These are phyloP conservation scores for Talaromyces sp. DNA, from an alignment of 2,329 filamentous ascomycete species.

Conservation along the genomic window DNA sequence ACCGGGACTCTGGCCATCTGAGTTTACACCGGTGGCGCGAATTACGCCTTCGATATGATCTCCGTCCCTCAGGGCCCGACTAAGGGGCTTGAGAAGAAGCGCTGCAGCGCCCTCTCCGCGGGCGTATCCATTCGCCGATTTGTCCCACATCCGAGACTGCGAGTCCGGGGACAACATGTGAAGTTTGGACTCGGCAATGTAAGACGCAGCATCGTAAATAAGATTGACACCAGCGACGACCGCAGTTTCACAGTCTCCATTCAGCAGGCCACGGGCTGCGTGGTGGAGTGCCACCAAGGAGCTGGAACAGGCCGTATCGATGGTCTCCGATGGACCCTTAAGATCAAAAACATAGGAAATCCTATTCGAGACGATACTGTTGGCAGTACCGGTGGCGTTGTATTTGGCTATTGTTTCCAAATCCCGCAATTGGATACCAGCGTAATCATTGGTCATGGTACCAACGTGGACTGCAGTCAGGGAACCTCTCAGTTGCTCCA, in stretches of 20 bases:
- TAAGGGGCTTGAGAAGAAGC: slow-evolving; percentile 44
- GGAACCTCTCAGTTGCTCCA: slow-evolving; percentile 18
- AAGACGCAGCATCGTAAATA: slow-evolving; percentile 26
- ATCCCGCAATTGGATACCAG: slow-evolving; percentile 13
- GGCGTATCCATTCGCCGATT: slow-evolving; percentile 47
- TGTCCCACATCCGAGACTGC: slow-evolving; percentile 46
- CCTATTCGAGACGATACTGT: slow-evolving; percentile 36
- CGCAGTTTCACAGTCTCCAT: slow-evolving; percentile 22
- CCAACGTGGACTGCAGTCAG: slow-evolving; percentile 26
- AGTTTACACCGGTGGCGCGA: slow-evolving; percentile 19
- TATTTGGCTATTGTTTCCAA: slow-evolving; percentile 14
- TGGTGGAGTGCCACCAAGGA: slow-evolving; percentile 34
- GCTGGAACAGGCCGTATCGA: slow-evolving; percentile 46
- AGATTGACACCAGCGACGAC: slow-evolving; percentile 20
- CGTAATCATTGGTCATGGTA: slow-evolving; percentile 20
- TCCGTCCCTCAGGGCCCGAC: slow-evolving; percentile 43
- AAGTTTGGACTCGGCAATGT: slow-evolving; percentile 26
- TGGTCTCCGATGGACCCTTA: slow-evolving; percentile 37
- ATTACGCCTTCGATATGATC: slow-evolving; percentile 29
- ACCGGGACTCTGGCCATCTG: slow-evolving; percentile 38
- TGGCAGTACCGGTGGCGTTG: slow-evolving; percentile 23
- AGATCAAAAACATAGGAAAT: slow-evolving; percentile 37
- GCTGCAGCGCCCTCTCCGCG: slow-evolving; percentile 45
- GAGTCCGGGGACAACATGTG: slow-evolving; percentile 50
- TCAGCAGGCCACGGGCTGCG: slow-evolving; percentile 25